These are phyloP conservation scores for Endocladia muricata DNA, from an alignment of 31 red algal species.

Conservation along the genomic window DNA sequence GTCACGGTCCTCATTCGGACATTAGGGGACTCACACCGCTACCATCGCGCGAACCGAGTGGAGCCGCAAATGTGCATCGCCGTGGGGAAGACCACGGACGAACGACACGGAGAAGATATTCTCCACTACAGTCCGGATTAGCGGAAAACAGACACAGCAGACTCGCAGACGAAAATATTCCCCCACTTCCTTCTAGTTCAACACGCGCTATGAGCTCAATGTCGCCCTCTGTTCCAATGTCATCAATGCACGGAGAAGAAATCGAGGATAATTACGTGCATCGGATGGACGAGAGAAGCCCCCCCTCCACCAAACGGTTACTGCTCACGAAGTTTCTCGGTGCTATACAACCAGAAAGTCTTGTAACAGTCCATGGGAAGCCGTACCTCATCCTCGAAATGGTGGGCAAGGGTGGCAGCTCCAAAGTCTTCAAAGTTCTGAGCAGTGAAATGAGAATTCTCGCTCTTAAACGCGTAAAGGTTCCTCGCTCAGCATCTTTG, in stretches of 20 bases:
- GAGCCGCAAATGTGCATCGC: too few relatives aligned
- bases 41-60: too few relatives aligned
- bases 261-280: too few relatives aligned
- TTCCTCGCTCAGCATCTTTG: conserved; percentile 39
- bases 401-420: conserved; percentile 83
- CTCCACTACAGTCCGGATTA: too few relatives aligned
- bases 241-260: not conserved
- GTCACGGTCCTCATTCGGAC: too few relatives aligned
- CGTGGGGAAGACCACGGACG: too few relatives aligned
- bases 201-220: too few relatives aligned
- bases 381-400: conserved; percentile 62
- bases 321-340: not conserved
- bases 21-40: too few relatives aligned
- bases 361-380: conserved; percentile 56
- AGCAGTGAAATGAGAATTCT: conserved; percentile 44
- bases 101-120: too few relatives aligned
- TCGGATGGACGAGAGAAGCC: too few relatives aligned
- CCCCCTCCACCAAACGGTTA: not conserved
- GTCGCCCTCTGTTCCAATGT: not conserved
- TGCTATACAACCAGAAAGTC: not conserved
- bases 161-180: not conserved
- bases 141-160: too few relatives aligned
- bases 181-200: not conserved
- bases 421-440: conserved; percentile 92
- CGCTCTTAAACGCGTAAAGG: conserved; percentile 84